Evolutionary conservation across 345 rosid genomes (phyloP), one percentile per base, ranked within the genome.

Genomic region (Cardiospermum halicacabum): DNA sequence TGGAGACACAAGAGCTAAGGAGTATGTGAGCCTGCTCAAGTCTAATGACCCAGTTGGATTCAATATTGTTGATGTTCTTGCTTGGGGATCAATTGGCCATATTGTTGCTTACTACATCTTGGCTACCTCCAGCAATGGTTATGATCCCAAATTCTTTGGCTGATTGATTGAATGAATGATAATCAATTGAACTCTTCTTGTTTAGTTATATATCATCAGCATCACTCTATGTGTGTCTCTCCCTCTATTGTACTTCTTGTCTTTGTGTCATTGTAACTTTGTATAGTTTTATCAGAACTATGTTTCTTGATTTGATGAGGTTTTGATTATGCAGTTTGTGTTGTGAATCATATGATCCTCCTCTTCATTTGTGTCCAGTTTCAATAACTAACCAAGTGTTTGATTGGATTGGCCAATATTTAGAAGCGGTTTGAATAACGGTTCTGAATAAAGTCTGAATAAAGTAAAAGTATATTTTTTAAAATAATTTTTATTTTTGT

Each of bases 11-110:
- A 81, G 99, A 53, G 99, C 99, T 49, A 87, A 94, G 74, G 99
- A 94, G 65, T 94, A 94, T 39, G 91, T 89, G 1, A 87, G 89
- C 70, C 91, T 94, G 16, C 88, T 94, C 65, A 91, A 91, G 67
- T 94, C 99, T 28, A 94, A 94, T 21, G 99, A 94, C 73, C 97
- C 99, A 0, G 85, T 94, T 37, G 99, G 99, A 1, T 94, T 94
- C 73, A 94, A 94, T 76, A 81, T 94, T 43, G 96, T 94, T 22
- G 99, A 94, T 75, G 99, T 94, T 36, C 95, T 94, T 74, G 93
- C 97, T 37, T 94, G 99, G 99, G 99, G 97, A 1, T 91, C 97
- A 50, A 89, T 94, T 36, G 99, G 99, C 54, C 97, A 94, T 75
- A 87, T 94, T 40, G 96, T 87, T 53, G 99, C 99, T 63, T 94